Conservation (phyloP, 331 rosid species). For the Malus hybrid region DNA sequence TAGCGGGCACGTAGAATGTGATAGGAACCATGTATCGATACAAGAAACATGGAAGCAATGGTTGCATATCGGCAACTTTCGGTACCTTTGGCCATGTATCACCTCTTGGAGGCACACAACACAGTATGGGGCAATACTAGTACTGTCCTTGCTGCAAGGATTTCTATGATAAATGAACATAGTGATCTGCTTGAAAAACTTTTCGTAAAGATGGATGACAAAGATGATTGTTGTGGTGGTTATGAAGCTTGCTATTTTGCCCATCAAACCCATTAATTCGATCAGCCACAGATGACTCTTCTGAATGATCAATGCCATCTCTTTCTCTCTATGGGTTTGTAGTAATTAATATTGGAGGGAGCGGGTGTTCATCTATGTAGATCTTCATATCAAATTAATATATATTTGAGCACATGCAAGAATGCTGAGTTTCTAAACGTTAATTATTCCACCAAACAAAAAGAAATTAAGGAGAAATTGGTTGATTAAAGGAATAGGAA, state of each 20-base stretch:
- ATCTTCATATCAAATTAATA: neutral
- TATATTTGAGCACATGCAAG: too few relatives aligned
- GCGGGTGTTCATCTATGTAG: neutral
- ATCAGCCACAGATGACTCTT: neutral
- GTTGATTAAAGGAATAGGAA: neutral
- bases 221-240: neutral
- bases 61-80: slow-evolving; percentile 15
- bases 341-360: neutral
- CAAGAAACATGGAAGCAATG: slow-evolving; percentile 18
- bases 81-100: slow-evolving; percentile 4
- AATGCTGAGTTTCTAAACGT: too few relatives aligned
- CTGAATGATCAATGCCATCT: neutral
- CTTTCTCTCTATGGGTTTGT: neutral
- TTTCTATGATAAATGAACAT: neutral
- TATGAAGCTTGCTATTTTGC: neutral
- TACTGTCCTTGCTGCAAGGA: neutral
- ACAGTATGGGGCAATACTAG: neutral
- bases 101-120: slow-evolving; percentile 14
- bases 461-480: neutral
- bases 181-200: neutral
- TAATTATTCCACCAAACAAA: too few relatives aligned
- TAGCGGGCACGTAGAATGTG: slow-evolving; percentile 11
- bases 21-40: slow-evolving; percentile 9
- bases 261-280: neutral
- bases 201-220: neutral